phyloP scores from a whole-genome alignment of 345 rosid species.

The Syzygium grande region DNA sequence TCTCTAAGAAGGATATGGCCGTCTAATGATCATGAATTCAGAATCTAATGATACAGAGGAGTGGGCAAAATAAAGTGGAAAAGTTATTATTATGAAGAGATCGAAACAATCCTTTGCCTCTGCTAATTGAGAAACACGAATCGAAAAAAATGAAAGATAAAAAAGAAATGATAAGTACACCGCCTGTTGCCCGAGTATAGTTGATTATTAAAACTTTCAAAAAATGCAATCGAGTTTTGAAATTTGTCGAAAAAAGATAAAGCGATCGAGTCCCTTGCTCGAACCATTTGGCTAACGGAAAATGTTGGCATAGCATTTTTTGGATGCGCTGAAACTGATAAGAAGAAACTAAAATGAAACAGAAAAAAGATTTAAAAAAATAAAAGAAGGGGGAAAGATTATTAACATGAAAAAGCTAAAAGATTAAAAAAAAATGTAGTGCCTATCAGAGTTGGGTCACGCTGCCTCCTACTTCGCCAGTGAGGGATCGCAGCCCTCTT shows the following conservation, averaged over 20 bases:
- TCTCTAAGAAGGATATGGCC: neutral
- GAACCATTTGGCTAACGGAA: too few species aligned
- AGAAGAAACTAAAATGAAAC: too few species aligned
- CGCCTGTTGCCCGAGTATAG: neutral
- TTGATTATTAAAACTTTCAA: neutral
- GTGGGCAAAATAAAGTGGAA: neutral
- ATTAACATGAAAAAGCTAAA: too few species aligned
- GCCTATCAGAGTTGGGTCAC: neutral
- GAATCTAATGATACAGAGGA: neutral
- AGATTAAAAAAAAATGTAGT: neutral
- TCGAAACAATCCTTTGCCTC: neutral
- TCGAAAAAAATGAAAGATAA: fast-evolving
- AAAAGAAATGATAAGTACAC: too few species aligned
- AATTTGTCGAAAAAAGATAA: neutral
- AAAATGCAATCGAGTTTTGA: neutral
- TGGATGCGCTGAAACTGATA: too few species aligned
- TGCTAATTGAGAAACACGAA: neutral
- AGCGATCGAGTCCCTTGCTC: neutral
- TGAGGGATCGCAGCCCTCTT: neutral
- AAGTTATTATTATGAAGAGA: too few species aligned
- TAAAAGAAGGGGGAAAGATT: too few species aligned
- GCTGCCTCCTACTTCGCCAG: fast-evolving
- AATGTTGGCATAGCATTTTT: too few species aligned
- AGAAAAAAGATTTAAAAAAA: too few species aligned
- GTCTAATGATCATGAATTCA: neutral